Evolutionary conservation across 345 rosid species (phyloP).

Genomic region (Nephelium lappaceum): DNA sequence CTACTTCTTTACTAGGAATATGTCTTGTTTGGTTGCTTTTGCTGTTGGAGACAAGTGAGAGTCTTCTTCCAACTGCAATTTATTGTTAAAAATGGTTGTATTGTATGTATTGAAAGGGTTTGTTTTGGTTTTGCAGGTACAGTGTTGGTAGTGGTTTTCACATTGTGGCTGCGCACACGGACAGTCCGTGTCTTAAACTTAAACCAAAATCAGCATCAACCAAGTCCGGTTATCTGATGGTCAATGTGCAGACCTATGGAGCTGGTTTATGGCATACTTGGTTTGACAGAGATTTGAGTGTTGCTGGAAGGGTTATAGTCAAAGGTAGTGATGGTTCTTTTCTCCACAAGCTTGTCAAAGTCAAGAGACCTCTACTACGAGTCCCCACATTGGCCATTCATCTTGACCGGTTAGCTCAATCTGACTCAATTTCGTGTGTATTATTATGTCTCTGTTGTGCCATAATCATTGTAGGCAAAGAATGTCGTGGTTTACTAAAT

Average conservation of each 20-base stretch:
- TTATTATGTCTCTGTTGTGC: neutral
- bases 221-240: slow-evolving; percentile 84
- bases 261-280: slow-evolving; percentile 98
- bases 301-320: slow-evolving; percentile 88
- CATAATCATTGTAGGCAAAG: neutral
- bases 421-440: neutral
- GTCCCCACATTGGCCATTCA: slow-evolving; percentile 92
- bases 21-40: slow-evolving; percentile 95
- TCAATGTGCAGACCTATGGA: slow-evolving; percentile 94
- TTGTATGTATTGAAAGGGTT: neutral
- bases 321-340: slow-evolving; percentile 68
- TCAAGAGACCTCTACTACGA: slow-evolving; percentile 78
- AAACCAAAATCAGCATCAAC: slow-evolving; percentile 90
- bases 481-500: neutral
- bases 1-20: slow-evolving; percentile 89
- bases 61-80: slow-evolving; percentile 22
- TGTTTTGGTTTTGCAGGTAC: slow-evolving; percentile 65
- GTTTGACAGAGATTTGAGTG: slow-evolving; percentile 95
- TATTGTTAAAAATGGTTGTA: neutral
- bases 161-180: slow-evolving; percentile 91
- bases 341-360: slow-evolving; percentile 80
- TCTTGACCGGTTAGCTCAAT: slow-evolving; percentile 67
- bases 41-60: slow-evolving; percentile 85
- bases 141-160: slow-evolving; percentile 80
- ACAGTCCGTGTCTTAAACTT: slow-evolving; percentile 93